A percentile compares a stretch with the other conserved stretches of the same genome.
phyloP scores from a whole-genome alignment of 768 basidiomycete species.

The Hysterangium stoloniferum region DNA sequence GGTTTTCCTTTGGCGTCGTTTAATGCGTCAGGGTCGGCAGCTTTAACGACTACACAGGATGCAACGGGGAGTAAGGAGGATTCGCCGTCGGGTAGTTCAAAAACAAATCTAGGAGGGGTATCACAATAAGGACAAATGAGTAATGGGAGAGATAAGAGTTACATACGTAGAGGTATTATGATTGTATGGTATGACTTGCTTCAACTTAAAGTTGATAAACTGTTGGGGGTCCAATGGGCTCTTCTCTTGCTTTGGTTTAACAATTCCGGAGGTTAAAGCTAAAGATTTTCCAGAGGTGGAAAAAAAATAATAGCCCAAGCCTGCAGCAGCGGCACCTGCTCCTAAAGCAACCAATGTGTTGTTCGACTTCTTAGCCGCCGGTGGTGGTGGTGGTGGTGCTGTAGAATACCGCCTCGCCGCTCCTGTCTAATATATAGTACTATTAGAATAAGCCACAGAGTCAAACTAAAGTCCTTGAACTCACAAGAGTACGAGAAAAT shows the following conservation, averaged over 20 bases:
- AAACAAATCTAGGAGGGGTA: constrained; percentile 50
- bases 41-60: constrained; percentile 70
- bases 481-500: neutral
- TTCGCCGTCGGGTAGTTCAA: constrained; percentile 71
- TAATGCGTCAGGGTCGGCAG: constrained; percentile 57
- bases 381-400: constrained; percentile 7
- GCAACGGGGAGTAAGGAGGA: constrained; percentile 74
- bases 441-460: no score
- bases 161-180: constrained; percentile 81
- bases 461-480: no score
- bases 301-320: constrained; percentile 40
- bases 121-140: constrained; percentile 1
- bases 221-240: constrained; percentile 70
- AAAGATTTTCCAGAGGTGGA: constrained; percentile 25
- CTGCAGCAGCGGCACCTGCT: constrained; percentile 37
- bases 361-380: constrained; percentile 40
- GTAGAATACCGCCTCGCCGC: constrained; percentile 40
- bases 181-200: constrained; percentile 80
- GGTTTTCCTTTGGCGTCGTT: constrained; percentile 79
- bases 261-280: constrained; percentile 15
- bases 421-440: neutral
- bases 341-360: constrained; percentile 41
- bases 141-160: constrained; percentile 1
- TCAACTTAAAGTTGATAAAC: constrained; percentile 76
- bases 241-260: constrained; percentile 41